phyloP scores from a whole-genome alignment of 1,139 yeast genomes.

The Pichia sp. region DNA sequence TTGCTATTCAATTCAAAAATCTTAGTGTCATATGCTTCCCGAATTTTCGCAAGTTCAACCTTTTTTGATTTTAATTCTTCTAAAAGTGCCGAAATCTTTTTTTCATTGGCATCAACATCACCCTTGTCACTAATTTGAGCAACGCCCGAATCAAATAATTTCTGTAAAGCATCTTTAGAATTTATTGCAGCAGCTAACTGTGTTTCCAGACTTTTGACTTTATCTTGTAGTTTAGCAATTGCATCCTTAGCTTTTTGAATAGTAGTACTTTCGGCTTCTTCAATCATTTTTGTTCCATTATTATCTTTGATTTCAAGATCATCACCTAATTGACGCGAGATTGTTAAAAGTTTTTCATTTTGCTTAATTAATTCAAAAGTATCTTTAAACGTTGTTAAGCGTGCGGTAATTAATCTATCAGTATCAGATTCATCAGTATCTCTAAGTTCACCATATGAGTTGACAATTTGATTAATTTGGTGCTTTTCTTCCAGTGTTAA shows the following conservation, averaged over 20 bases:
- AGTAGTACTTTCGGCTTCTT: conserved; percentile 28
- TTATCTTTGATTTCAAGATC: conserved; percentile 54
- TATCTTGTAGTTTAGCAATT: conserved; percentile 58
- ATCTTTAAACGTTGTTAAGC: conserved; percentile 63
- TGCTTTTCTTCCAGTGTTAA: conserved; percentile 27
- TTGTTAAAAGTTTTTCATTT: conserved; percentile 62
- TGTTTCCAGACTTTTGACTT: conserved; percentile 44
- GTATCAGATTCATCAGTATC: conserved; percentile 50
- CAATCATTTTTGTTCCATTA: conserved; percentile 58
- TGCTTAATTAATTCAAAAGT: conserved; percentile 64
- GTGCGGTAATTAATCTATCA: conserved; percentile 61
- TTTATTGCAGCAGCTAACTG: conserved; percentile 48
- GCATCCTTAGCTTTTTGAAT: conserved; percentile 57
- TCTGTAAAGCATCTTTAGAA: conserved; percentile 58
- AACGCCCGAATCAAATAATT: conserved; percentile 33
- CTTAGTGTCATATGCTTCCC: conserved; percentile 38
- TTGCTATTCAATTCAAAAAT: conserved; percentile 35
- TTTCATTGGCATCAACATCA: conserved; percentile 24
- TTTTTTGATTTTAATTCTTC: conserved; percentile 27
- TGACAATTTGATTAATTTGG: conserved; percentile 21
- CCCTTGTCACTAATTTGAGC: conserved; percentile 27
- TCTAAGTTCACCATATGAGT: conserved; percentile 44
- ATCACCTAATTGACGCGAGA: conserved; percentile 63
- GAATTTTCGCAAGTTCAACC: conserved; percentile 27
- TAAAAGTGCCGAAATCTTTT: conserved; percentile 31